Conservation (phyloP, 345 rosid species). For the Citrus sp. region DNA sequence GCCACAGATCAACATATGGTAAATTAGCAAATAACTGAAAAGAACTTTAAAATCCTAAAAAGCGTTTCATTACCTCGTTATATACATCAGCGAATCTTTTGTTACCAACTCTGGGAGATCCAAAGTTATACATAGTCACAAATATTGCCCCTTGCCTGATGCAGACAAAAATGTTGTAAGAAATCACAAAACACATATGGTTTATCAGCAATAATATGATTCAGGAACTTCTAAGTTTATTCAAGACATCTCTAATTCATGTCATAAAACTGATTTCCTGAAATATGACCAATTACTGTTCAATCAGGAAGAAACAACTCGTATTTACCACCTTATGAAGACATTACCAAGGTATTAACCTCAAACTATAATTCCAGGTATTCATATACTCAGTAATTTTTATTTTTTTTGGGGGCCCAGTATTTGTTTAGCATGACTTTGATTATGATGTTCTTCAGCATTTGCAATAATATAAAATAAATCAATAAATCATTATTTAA, state of each 20-base stretch:
- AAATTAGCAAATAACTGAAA: constrained; percentile 4
- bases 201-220: not conserved
- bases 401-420: not conserved
- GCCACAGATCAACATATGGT: not conserved
- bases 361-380: not conserved
- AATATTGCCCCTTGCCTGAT: constrained; percentile 63
- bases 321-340: not conserved
- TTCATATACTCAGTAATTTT: not conserved
- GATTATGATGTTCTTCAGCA: not conserved
- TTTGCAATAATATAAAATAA: not conserved
- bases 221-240: not conserved
- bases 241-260: constrained; percentile 1
- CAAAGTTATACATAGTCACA: constrained; percentile 91
- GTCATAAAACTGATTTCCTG: not conserved
- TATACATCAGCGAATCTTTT: constrained; percentile 78
- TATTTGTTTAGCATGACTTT: not conserved
- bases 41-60: constrained; percentile 7
- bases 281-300: not conserved
- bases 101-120: constrained; percentile 98
- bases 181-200: not conserved
- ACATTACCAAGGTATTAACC: not conserved
- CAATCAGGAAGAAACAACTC: not conserved
- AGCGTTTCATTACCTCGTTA: constrained; percentile 55
- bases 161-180: not conserved
- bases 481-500: not conserved